Evolutionary conservation across 345 rosid genomes (phyloP).

Genomic region (Kernera saxatilis): DNA sequence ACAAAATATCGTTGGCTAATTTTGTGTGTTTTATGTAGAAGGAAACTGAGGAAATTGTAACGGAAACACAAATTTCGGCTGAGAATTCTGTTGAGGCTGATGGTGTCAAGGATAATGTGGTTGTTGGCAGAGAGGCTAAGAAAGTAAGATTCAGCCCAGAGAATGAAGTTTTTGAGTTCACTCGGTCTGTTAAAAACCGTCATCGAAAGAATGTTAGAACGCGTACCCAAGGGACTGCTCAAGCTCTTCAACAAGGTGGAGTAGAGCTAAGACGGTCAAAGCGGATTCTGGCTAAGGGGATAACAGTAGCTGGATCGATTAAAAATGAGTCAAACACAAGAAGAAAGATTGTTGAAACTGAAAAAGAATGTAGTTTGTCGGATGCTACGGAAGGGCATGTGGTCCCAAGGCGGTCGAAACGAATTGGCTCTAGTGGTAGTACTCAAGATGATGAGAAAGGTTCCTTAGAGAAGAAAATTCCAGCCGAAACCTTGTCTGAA

Average conservation of each 20-base stretch:
- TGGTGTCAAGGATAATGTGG: background rate
- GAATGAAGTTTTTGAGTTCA: slow-evolving; percentile 36
- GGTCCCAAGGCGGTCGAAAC: background rate
- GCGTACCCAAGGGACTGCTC: background rate
- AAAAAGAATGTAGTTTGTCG: too few species aligned
- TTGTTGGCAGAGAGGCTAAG: slow-evolving; percentile 18
- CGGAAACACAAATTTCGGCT: background rate
- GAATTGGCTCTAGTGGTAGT: background rate
- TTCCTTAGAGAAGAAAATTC: background rate
- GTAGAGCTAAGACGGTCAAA: too few species aligned
- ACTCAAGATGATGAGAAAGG: background rate
- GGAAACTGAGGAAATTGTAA: slow-evolving; percentile 22
- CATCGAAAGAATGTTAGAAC: background rate
- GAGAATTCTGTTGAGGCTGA: slow-evolving; percentile 1
- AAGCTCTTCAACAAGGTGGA: background rate
- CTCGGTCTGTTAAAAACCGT: slow-evolving; percentile 30
- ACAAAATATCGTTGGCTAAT: background rate
- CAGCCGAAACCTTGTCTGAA: background rate
- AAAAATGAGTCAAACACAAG: too few species aligned
- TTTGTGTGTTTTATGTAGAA: slow-evolving; percentile 8
- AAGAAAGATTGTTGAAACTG: too few species aligned
- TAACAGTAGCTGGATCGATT: background rate
- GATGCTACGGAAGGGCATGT: background rate
- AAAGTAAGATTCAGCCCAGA: slow-evolving; percentile 64
- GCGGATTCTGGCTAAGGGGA: background rate